These are phyloP conservation scores for Oryza nivara DNA, from an alignment of 176 grass and related monocot species.

Conservation along the genomic window DNA sequence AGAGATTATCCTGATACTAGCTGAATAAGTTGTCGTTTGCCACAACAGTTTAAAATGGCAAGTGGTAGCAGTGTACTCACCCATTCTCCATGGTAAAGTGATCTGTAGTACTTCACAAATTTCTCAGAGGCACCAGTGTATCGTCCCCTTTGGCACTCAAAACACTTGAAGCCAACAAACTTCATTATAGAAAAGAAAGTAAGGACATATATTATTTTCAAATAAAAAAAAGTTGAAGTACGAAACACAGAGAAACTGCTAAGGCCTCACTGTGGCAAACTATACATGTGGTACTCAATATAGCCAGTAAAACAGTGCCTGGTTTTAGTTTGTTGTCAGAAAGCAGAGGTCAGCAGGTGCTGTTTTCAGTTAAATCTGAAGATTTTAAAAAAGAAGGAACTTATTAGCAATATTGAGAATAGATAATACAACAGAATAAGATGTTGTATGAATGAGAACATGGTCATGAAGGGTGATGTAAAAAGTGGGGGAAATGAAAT, in stretches of 20 bases:
- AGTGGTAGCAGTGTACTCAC: slow-evolving; percentile 35
- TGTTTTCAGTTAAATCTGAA: slow-evolving; percentile 85
- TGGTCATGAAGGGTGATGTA: too few relatives aligned
- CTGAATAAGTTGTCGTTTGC: background rate
- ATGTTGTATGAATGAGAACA: background rate
- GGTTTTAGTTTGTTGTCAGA: slow-evolving; percentile 84
- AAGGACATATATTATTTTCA: slow-evolving; percentile 65
- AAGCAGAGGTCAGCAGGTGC: slow-evolving; percentile 83
- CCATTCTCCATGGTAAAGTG: slow-evolving; percentile 74
- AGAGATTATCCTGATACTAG: background rate
- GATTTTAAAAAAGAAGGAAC: slow-evolving; percentile 9
- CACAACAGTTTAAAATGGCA: slow-evolving; percentile 8
- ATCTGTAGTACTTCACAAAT: slow-evolving; percentile 72
- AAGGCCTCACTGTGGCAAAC: slow-evolving; percentile 48
- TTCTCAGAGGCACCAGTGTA: slow-evolving; percentile 54
- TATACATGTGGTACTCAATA: slow-evolving; percentile 79
- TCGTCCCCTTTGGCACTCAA: slow-evolving; percentile 66
- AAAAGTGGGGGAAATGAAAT: background rate
- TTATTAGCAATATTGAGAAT: background rate
- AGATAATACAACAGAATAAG: background rate
- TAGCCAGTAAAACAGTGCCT: slow-evolving; percentile 88
- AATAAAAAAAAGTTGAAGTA: background rate
- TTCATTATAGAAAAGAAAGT: slow-evolving; percentile 68
- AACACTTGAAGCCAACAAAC: slow-evolving; percentile 47
- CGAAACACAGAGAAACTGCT: background rate